phyloP scores from a whole-genome alignment of 1,139 yeast species.

The Petasospora fabianii region DNA sequence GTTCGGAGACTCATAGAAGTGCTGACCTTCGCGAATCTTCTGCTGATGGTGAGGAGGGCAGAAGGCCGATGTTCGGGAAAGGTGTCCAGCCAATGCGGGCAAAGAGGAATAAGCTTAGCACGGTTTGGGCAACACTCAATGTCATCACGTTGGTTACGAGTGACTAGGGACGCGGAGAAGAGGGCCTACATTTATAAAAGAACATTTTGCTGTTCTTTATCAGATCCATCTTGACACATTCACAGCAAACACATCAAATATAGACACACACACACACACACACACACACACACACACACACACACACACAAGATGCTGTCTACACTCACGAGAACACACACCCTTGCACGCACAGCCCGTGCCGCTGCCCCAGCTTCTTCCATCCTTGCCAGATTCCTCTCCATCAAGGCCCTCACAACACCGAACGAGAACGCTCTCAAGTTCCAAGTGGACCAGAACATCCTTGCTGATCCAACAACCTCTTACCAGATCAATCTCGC shows the following conservation, averaged over 20 bases:
- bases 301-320: neutral
- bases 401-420: conserved; percentile 62
- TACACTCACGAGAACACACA: neutral
- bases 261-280: neutral
- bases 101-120: conserved; percentile 3
- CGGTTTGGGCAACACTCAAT: conserved; percentile 6
- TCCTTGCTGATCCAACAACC: conserved; percentile 17
- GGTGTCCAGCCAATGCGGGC: conserved; percentile 6
- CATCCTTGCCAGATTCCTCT: conserved; percentile 18
- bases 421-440: conserved; percentile 94
- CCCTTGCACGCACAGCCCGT: neutral
- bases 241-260: neutral
- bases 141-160: conserved; percentile 1
- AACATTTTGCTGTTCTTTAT: neutral
- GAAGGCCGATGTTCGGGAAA: conserved; percentile 10
- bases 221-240: neutral
- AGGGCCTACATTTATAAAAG: neutral
- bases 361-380: neutral
- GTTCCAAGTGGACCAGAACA: conserved; percentile 37
- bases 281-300: neutral
- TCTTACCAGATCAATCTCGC: conserved; percentile 51
- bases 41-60: too few relatives aligned
- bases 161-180: neutral
- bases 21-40: neutral
- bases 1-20: too few relatives aligned